Percentiles rank a stretch among this genome's conserved stretches.
phyloP scores from a whole-genome alignment of 257 asterid genomes.

The Nicotiana undulata region DNA sequence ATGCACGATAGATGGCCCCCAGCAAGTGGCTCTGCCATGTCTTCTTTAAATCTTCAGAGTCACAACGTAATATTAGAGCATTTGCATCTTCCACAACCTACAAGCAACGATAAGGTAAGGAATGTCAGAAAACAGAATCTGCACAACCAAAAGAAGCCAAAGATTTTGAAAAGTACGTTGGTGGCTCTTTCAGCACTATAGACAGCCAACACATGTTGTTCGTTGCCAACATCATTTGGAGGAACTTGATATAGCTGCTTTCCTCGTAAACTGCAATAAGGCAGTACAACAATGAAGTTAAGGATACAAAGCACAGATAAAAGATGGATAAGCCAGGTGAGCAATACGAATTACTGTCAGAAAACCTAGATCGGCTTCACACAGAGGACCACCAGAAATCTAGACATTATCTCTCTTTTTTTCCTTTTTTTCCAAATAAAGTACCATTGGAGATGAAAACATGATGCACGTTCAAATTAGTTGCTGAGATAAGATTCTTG shows the following conservation, averaged over 20 bases:
- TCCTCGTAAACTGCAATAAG: slow-evolving; percentile 64
- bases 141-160: slow-evolving; percentile 10
- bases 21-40: slow-evolving; percentile 82
- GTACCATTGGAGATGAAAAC: not conserved
- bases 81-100: slow-evolving; percentile 82
- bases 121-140: slow-evolving; percentile 12
- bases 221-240: slow-evolving; percentile 53
- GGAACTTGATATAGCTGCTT: slow-evolving; percentile 85
- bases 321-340: not conserved
- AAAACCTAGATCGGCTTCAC: not conserved
- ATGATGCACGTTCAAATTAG: not conserved
- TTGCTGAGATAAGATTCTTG: not conserved
- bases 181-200: slow-evolving; percentile 54
- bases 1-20: slow-evolving; percentile 86
- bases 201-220: slow-evolving; percentile 67
- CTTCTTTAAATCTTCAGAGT: slow-evolving; percentile 61
- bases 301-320: slow-evolving; percentile 12
- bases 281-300: slow-evolving; percentile 4
- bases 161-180: slow-evolving; percentile 39
- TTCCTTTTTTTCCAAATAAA: not conserved
- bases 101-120: slow-evolving; percentile 7
- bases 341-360: not conserved
- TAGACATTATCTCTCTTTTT: not conserved
- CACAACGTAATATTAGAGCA: slow-evolving; percentile 65
- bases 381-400: not conserved